Evolutionary conservation across 169 alveolate genomes (phyloP), one percentile per base, ranked within the genome.

Genomic region (Babesia gibsoni): DNA sequence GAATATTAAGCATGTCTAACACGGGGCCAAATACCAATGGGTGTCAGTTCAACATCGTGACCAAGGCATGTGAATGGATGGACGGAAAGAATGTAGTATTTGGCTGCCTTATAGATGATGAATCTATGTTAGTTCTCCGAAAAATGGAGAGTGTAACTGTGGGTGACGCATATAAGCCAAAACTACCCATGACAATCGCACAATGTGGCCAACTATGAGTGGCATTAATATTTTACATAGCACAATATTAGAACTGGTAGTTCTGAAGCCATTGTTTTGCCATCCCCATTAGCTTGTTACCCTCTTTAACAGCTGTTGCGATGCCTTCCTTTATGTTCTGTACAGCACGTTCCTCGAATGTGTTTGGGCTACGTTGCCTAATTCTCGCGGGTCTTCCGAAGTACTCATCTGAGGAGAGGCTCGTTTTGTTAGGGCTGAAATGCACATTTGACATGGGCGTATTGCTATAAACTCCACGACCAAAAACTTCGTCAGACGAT

Each of bases 61-160:
- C 98, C 45, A 93, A 83, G 67, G 81, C 91, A 67, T 92, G 98
- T 72, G 95, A 94, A 58, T 96, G 98, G 99, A 85, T 97, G 36
- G 99, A 97, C 84, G 96, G 96, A 30, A 95, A 94, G 90, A 96
- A 97, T 59, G 98, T 95, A 33, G 98, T 95, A 25, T 96, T 96
- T 82, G 99, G 99, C 27, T 92, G 90, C 66, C 84, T 85, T 49
- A 52, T 84, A 46, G 96, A 92, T 59, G 88, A 83, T 52, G 94
- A 89, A 22, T 91, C 94, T 45, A 68, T 70, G 27, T 75, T 90
- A 30, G 82, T 89, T 42, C 73, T 91, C 39, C 89, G 84, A 43
- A 91, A 91, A 72, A 91, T 91, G 72, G 94, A 91, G 78, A 89
- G 80, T 59, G 94, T 90, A 5, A 85, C 95, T 3, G 95, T 91